Evolutionary conservation across 495 filamentous ascomycete species (phyloP).

Genomic region (Penicillium angulare): DNA sequence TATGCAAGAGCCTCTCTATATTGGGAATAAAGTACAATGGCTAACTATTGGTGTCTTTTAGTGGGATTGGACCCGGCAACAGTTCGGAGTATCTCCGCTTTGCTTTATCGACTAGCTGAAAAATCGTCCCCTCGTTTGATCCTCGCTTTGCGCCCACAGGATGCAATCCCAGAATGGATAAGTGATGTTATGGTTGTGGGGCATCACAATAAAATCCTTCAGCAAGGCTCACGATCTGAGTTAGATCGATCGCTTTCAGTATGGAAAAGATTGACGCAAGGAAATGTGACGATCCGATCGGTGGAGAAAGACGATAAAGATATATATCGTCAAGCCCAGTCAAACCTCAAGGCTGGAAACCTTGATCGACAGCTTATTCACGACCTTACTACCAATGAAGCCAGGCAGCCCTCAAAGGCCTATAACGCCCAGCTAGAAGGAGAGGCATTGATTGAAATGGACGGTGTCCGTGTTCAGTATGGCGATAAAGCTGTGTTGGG

Average conservation of each 20-base stretch:
- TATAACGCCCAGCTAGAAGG: constrained; percentile 21
- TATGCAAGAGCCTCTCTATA: constrained; percentile 30
- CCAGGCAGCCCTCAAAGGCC: neutral
- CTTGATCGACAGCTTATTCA: constrained; percentile 31
- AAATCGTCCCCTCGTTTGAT: constrained; percentile 67
- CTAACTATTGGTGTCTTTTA: constrained; percentile 12
- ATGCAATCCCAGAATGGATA: constrained; percentile 85
- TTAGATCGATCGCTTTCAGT: constrained; percentile 19
- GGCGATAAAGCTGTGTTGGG: constrained; percentile 73
- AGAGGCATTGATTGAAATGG: constrained; percentile 81
- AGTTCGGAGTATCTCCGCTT: constrained; percentile 60
- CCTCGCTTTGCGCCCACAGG: constrained; percentile 77
- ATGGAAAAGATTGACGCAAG: constrained; percentile 20
- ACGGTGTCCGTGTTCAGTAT: constrained; percentile 76
- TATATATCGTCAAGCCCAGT: constrained; percentile 10
- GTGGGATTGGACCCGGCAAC: constrained; percentile 90
- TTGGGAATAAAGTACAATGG: neutral
- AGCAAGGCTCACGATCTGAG: constrained; percentile 27
- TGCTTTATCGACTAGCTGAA: constrained; percentile 65
- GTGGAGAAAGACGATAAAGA: neutral
- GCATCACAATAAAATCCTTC: constrained; percentile 54
- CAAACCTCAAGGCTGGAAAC: constrained; percentile 22
- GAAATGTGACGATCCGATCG: neutral
- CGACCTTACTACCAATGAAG: constrained; percentile 20
- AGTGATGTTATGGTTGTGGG: constrained; percentile 73